A percentile compares a stretch with the other conserved stretches of the same genome.
These are phyloP conservation scores for Penicillium sp. DNA, from an alignment of 2,329 filamentous ascomycete genomes.

Conservation along the genomic window DNA sequence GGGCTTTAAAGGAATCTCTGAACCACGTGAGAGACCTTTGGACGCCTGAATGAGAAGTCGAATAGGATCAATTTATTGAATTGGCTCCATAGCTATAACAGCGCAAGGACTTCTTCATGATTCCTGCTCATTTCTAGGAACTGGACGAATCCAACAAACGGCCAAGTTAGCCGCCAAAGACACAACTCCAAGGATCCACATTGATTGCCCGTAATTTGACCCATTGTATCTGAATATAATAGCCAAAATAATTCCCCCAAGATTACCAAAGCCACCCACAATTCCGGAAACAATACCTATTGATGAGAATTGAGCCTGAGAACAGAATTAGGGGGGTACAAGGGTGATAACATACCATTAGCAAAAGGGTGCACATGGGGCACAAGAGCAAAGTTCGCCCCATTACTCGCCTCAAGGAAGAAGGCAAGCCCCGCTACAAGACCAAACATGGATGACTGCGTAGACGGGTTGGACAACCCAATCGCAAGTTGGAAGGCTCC, in stretches of 20 bases:
- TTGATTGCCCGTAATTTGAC: constrained; percentile 64
- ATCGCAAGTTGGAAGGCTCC: constrained; percentile 63
- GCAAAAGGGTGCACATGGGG: constrained; percentile 81
- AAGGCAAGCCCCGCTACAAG: constrained; percentile 74
- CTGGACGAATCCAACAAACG: constrained; percentile 62
- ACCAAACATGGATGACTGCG: constrained; percentile 67
- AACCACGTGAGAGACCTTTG: background rate
- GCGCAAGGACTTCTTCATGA: background rate
- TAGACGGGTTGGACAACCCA: constrained; percentile 61
- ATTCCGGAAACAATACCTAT: constrained; percentile 66
- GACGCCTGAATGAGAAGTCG: background rate
- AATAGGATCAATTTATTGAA: background rate
- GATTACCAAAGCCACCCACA: constrained; percentile 76
- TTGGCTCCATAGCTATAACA: background rate
- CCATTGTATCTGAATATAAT: constrained; percentile 77
- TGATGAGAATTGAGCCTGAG: background rate
- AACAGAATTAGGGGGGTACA: background rate
- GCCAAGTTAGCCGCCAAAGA: constrained; percentile 67
- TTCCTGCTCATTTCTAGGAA: constrained; percentile 53
- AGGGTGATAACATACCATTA: constrained; percentile 58
- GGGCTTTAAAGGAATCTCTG: background rate
- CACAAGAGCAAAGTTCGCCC: constrained; percentile 80
- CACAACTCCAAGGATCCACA: constrained; percentile 82
- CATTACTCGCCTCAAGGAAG: constrained; percentile 82
- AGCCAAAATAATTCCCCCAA: constrained; percentile 82